Evolutionary conservation across 2,329 filamentous ascomycete species (phyloP).

Genomic region (Chrysoporthe austroafricana): DNA sequence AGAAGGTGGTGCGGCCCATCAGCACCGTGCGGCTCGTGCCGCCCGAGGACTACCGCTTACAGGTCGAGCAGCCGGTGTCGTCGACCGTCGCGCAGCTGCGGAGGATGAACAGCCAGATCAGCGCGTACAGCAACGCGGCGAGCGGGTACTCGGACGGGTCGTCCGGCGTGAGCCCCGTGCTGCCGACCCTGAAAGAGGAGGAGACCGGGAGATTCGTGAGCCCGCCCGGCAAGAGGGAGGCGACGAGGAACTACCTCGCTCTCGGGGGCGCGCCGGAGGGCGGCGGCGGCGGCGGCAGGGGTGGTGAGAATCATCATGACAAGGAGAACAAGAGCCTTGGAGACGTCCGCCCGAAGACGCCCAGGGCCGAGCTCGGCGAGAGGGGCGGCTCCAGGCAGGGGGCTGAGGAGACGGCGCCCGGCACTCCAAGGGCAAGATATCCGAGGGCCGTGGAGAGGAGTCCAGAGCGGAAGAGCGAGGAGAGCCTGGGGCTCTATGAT

Average conservation of each 20-base stretch:
- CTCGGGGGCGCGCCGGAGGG: constrained; percentile 39
- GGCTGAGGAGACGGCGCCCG: neutral
- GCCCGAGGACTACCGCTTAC: constrained; percentile 18
- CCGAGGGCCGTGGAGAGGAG: neutral
- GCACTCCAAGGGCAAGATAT: neutral
- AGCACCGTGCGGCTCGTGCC: constrained; percentile 19
- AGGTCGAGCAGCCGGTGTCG: constrained; percentile 35
- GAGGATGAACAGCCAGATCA: constrained; percentile 60
- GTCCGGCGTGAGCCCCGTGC: constrained; percentile 35
- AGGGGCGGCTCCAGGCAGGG: neutral
- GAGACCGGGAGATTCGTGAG: constrained; percentile 38
- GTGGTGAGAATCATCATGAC: constrained; percentile 12
- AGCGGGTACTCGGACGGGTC: constrained; percentile 37
- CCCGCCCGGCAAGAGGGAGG: constrained; percentile 32
- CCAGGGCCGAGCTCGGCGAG: constrained; percentile 20
- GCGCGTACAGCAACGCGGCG: constrained; percentile 48
- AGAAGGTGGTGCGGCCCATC: constrained; percentile 10
- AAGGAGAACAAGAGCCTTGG: constrained; percentile 17
- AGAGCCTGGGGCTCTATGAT: constrained; percentile 50
- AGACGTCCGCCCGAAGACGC: constrained; percentile 18
- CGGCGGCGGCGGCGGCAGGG: neutral
- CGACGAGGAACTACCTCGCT: constrained; percentile 52
- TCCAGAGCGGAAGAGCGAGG: constrained; percentile 36
- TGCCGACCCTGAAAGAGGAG: constrained; percentile 44
- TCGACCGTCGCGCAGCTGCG: constrained; percentile 56